Base-by-base conservation (phyloP, 2,329 filamentous ascomycete genomes). In the Didymella sp. region DNA sequence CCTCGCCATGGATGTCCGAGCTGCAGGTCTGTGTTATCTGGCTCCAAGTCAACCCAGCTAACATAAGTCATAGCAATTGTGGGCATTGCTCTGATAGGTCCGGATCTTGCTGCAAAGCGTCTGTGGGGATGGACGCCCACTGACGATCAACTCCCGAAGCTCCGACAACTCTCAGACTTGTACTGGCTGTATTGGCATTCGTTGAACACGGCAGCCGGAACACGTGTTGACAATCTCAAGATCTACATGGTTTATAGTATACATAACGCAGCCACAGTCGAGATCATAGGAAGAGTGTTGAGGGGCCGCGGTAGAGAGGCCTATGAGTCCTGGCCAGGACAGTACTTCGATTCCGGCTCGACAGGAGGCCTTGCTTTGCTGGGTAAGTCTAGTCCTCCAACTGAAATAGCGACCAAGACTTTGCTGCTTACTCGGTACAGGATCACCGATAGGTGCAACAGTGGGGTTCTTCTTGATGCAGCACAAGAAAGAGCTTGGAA, bases 121-220 rank as follows among this genome's bases (percentile, higher is more conserved):
- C 12, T 30, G n/a, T 46, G 25, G 43, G 35, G 35, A 12, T 27
- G 19, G 27, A 11, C 25, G 7, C 43, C 37, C 21, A 17, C 19
- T 1, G 41, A 55, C 2, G 56, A 54, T 6, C 62, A 70, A 21
- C 63, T 69, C 0, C 67, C 67, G 3, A 51, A 53, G 13, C 27
- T 71, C 1, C 44, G 48, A 1, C 40, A 25, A 2, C 24, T 57
- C 11, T 66, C 69, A 0, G 65, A 70, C 17, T 28, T 71, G 6
- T 59, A 62, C 37, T 70, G 64, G 69, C 52, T 30, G 1, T 63
- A 57, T 28, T 71, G 66, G 63, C 6, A 27, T 15, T 54, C 49
- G 1, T 51, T 63, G 0, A 62, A 66, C 17, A 44, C 31, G 2
- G 3, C 8, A 6, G 37, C 28, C 27, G 22, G 44, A 4, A 42